Base-by-base conservation (phyloP, 139 green algal species). In the Yamagishiella unicocca region DNA sequence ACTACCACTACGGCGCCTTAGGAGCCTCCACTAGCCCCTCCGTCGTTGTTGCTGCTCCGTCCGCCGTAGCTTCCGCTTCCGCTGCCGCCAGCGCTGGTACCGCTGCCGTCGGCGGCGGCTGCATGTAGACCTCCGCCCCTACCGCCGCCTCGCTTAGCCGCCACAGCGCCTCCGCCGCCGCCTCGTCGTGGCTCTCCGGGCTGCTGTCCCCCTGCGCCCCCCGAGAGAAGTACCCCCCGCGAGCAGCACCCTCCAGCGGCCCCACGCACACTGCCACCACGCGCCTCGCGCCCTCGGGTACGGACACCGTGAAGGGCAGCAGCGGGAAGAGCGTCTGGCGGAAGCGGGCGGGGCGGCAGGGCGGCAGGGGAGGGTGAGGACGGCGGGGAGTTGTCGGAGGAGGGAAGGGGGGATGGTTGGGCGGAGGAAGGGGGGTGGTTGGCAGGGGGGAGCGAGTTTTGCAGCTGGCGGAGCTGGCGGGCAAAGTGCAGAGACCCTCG, bases 181-280 rank as follows among this genome's bases (percentile, higher is more conserved):
- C 68, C 67, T 3, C 21, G 70, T 88, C 67, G 3, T 31, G 50
- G 33, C 66, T 71, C 53, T 78, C 82, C 2, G 82, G 31, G 29
- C 82, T 88, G 82, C 42, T 71, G 0, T 45, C 43, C 19, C 43
- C 21, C 35, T 35, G n/a, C 22, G 22, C 37, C 2, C 83, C 83
- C 7, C 72, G 71, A 8, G 83, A 74, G 46, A 83, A 88, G 71
- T 88, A 88, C 4, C 43, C 27, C 67, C 64, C 66, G 22, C 50
- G 42, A 22, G 31, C 78, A 6, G 37, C 38, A 0, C 58, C 78
- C 61, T 73, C 78, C 27, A n/a, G 14, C 78, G 40, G 27, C 22
- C 78, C 78, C 78, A 84, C 55, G 37, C 78, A 84, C 38, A 74
- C 58, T 25, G 55, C 37, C 55, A 74, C 78, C 58, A 84, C 78